Percentiles rank a stretch among this genome's conserved stretches.
These are phyloP conservation scores for Neurospora sp. DNA, from an alignment of 495 filamentous ascomycete genomes.

Conservation along the genomic window DNA sequence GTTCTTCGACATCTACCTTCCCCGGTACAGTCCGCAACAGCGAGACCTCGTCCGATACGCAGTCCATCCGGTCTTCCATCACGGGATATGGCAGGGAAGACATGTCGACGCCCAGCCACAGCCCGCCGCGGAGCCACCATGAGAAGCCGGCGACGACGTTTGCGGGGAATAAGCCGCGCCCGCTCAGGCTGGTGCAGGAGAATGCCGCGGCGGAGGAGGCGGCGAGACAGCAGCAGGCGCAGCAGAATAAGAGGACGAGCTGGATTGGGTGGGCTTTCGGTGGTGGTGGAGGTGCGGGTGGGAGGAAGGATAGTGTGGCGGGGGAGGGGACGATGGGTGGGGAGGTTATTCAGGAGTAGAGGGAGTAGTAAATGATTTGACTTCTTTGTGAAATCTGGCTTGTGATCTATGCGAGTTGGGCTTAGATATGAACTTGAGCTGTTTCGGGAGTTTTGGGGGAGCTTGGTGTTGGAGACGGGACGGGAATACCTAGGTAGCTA, in stretches of 20 bases:
- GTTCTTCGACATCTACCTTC: slow-evolving; percentile 30
- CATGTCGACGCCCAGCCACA: slow-evolving; percentile 44
- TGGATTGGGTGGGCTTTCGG: slow-evolving; percentile 45
- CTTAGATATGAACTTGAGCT: not conserved
- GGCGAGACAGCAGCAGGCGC: not conserved
- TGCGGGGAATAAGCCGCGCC: slow-evolving; percentile 67
- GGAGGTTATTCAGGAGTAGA: slow-evolving; percentile 19
- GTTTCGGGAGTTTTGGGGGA: not conserved
- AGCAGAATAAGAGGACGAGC: slow-evolving; percentile 39
- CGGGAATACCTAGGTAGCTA: not conserved
- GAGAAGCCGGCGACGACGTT: slow-evolving; percentile 56
- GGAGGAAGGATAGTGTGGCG: slow-evolving; percentile 28
- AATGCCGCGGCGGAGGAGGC: slow-evolving; percentile 23
- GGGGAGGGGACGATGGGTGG: not conserved
- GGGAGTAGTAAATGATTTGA: not conserved
- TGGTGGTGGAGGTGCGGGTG: slow-evolving; percentile 21
- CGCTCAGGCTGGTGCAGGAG: slow-evolving; percentile 77
- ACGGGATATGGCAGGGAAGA: slow-evolving; percentile 32
- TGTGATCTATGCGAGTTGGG: not conserved
- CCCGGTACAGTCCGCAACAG: slow-evolving; percentile 48
- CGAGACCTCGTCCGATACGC: slow-evolving; percentile 47
- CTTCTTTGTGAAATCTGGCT: not conserved
- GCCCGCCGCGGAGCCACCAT: slow-evolving; percentile 35
- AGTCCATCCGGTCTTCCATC: slow-evolving; percentile 22
- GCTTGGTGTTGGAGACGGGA: not conserved